Evolutionary conservation across 352 stramenopile genomes (phyloP).

Genomic region (Thalassiosira mediterranea): DNA sequence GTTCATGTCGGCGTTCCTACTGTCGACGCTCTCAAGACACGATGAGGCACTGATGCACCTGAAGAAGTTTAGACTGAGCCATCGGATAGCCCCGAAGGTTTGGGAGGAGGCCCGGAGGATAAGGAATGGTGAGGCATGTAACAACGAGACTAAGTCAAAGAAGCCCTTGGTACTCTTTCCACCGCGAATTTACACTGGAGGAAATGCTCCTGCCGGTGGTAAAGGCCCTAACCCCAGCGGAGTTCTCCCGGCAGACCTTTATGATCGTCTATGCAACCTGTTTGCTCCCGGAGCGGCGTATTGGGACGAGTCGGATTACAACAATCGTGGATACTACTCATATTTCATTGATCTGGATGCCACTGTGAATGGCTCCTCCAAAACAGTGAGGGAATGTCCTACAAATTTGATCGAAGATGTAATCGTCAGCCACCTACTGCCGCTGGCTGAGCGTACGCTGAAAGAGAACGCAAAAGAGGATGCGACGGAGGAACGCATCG

Average conservation of each 20-base stretch:
- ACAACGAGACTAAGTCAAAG: background rate
- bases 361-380: too few relatives aligned
- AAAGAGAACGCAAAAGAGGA: conserved; percentile 28
- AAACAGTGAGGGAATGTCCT: conserved; percentile 7
- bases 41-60: conserved; percentile 58
- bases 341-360: conserved; percentile 82
- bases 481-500: conserved; percentile 60
- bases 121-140: background rate
- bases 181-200: conserved; percentile 24
- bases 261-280: conserved; percentile 58
- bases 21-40: conserved; percentile 61
- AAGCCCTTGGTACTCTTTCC: conserved; percentile 4
- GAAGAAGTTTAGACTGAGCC: conserved; percentile 67
- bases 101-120: conserved; percentile 46
- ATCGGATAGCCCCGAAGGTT: conserved; percentile 78
- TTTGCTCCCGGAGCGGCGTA: conserved; percentile 72
- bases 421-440: conserved; percentile 72
- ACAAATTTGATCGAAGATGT: conserved; percentile 83
- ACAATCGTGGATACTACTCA: conserved; percentile 82
- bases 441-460: conserved; percentile 29
- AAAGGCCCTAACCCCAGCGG: too few relatives aligned
- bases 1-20: conserved; percentile 76
- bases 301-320: conserved; percentile 82
- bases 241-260: conserved; percentile 65
- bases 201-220: too few relatives aligned